Conservation (phyloP, 2,329 filamentous ascomycete species). For the Septoria linicola region DNA sequence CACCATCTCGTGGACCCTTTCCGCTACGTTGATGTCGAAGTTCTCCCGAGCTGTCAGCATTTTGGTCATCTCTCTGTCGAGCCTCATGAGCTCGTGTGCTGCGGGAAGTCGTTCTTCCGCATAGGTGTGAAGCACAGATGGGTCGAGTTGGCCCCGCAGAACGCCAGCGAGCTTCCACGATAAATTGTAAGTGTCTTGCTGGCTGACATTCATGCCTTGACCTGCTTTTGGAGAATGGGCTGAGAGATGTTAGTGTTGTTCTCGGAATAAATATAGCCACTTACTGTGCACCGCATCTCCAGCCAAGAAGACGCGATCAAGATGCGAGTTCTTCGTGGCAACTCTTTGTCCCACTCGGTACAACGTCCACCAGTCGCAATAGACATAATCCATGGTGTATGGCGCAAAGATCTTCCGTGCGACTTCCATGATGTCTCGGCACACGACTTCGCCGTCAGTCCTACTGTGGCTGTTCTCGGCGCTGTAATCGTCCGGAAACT, state of each 20-base stretch:
- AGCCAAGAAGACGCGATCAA: conserved; percentile 51
- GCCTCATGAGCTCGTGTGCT: conserved; percentile 26
- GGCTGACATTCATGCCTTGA: conserved; percentile 42
- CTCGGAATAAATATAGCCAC: background rate
- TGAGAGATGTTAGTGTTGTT: background rate
- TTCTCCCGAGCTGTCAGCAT: conserved; percentile 19
- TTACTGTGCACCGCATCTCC: conserved; percentile 38
- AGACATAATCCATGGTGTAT: conserved; percentile 48
- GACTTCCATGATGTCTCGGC: conserved; percentile 52
- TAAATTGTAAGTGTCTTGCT: conserved; percentile 37
- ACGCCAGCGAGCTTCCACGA: conserved; percentile 28
- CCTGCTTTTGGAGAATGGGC: conserved; percentile 39
- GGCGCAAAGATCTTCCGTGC: conserved; percentile 64
- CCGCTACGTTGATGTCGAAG: background rate
- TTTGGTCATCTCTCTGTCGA: conserved; percentile 24
- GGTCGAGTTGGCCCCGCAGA: conserved; percentile 14
- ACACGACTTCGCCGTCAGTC: conserved; percentile 61
- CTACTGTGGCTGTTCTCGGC: conserved; percentile 29
- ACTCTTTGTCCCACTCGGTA: conserved; percentile 73
- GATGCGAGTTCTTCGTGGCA: conserved; percentile 46
- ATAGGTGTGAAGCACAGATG: conserved; percentile 26
- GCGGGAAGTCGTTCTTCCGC: conserved; percentile 24
- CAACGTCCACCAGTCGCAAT: conserved; percentile 51
- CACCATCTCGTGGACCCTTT: conserved; percentile 13
- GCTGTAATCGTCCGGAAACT: conserved; percentile 19